Percentiles rank a stretch among this genome's conserved stretches.
Conservation (phyloP, 2,329 filamentous ascomycete species). For the Aspergillus quadricinctus region DNA sequence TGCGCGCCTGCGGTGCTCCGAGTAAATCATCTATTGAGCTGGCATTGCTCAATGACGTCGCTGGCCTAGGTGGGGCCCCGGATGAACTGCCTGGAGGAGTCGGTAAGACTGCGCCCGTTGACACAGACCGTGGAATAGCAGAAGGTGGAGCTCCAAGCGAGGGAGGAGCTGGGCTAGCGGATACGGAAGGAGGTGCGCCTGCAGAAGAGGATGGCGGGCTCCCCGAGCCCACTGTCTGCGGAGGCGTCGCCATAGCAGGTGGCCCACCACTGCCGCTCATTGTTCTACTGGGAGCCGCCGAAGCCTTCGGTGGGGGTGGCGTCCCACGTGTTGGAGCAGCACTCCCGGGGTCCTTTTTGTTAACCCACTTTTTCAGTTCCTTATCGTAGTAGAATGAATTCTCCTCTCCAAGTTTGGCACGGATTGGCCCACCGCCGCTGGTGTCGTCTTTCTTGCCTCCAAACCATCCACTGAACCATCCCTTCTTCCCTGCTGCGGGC, state of each 20-base stretch:
- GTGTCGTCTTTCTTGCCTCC: constrained; percentile 52
- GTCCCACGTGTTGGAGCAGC: constrained; percentile 60
- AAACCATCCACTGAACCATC: constrained; percentile 86
- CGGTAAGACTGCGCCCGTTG: constrained; percentile 31
- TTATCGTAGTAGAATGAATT: constrained; percentile 92
- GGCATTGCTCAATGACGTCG: constrained; percentile 83
- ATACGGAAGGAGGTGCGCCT: constrained; percentile 21
- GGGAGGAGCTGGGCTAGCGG: constrained; percentile 29
- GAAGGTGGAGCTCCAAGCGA: constrained; percentile 28
- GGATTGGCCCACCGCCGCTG: constrained; percentile 59
- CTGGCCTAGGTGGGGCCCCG: constrained; percentile 59
- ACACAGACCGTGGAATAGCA: constrained; percentile 31
- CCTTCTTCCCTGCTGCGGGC: constrained; percentile 39
- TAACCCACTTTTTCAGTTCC: constrained; percentile 96
- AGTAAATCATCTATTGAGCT: constrained; percentile 92
- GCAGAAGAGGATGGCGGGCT: constrained; percentile 33
- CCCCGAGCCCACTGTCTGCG: constrained; percentile 16
- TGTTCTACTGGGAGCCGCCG: constrained; percentile 47
- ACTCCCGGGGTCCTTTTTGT: constrained; percentile 75
- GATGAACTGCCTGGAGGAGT: constrained; percentile 34
- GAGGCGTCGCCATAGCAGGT: constrained; percentile 18
- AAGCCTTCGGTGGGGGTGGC: constrained; percentile 71
- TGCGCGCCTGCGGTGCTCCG: constrained; percentile 67
- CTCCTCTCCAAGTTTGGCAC: constrained; percentile 89
- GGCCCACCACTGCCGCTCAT: constrained; percentile 54